Conservation (phyloP, 2,329 filamentous ascomycete species). For the Pseudodiploospora longispora region DNA sequence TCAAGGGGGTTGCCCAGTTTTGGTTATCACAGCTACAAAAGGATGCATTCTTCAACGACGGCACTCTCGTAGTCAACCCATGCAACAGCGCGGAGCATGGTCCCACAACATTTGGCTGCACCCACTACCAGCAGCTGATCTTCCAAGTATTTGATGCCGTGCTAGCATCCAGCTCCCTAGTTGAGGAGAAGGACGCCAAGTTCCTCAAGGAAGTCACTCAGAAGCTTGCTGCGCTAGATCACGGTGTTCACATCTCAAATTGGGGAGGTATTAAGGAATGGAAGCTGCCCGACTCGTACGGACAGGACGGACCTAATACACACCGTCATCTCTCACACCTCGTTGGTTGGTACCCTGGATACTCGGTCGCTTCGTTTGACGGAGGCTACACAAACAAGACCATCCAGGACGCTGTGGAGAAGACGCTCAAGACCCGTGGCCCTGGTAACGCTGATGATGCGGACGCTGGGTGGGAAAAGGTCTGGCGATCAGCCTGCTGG, state of each 20-base stretch:
- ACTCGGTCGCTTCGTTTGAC: conserved; percentile 35
- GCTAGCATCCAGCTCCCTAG: conserved; percentile 18
- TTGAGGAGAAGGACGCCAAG: conserved; percentile 16
- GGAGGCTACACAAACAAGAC: conserved; percentile 33
- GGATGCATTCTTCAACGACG: conserved; percentile 42
- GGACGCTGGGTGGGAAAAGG: conserved; percentile 50
- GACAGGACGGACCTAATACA: conserved; percentile 16
- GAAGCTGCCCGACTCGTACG: conserved; percentile 24
- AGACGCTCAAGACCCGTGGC: conserved; percentile 38
- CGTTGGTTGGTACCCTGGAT: conserved; percentile 48
- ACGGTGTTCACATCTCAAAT: conserved; percentile 19
- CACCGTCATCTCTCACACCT: conserved; percentile 44
- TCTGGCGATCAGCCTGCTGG: conserved; percentile 51
- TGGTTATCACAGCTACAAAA: conserved; percentile 46
- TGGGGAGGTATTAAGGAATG: conserved; percentile 27
- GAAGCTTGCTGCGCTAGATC: conserved; percentile 15
- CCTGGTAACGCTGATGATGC: conserved; percentile 37
- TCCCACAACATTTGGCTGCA: conserved; percentile 43
- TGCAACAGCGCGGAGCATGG: conserved; percentile 53
- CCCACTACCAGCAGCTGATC: conserved; percentile 46
- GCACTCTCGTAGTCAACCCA: conserved; percentile 46
- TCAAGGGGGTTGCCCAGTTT: conserved; percentile 47
- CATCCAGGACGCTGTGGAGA: conserved; percentile 34
- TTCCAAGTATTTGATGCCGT: conserved; percentile 32
- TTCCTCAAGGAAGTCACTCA: conserved; percentile 26